Evolutionary conservation across 352 stramenopile species (phyloP), one percentile per base, ranked within the genome.

Genomic region (Phytopythium boreale): DNA sequence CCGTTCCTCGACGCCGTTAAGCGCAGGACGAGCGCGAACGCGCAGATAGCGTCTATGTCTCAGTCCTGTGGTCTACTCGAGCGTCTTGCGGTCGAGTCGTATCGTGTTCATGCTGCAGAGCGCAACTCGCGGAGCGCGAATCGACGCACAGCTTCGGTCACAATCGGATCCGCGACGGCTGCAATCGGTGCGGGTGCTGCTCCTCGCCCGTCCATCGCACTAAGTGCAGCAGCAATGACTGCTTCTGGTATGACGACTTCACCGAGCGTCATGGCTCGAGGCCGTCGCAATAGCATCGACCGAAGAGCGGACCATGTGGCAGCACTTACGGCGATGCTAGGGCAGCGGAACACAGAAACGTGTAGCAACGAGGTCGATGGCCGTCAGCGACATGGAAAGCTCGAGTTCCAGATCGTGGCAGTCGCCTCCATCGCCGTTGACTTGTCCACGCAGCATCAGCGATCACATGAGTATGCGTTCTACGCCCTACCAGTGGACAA

Each of bases 361-460:
- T 19, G 22, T 14, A 4, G 9, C 20, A 34, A 24, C 3, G 15
- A 44, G 9, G 19, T 20, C n/a, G 12, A 11, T 36, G 15, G 1
- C 31, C 17, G 12, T 43, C 29, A 53, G 0, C n/a, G 53, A 17
- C 39, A 46, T 10, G 49, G 31, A 44, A 56, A 47, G 10, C 37
- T 58, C 0, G 72, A 67, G 0, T 90, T 90, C 51, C 81, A 85
- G 55, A 41, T 90, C 2, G 86, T 83, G 36, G 79, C 70, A 0
- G 68, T 88, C 4, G 69, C 77, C 7, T 22, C 70, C 1, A 67
- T 46, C 17, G 17, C 61, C 6, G 62, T 78, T 10, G 26, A 56
- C 15, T 29, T 61, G 0, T 22, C 39, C 15, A 19, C 56, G 27
- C 70, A 76, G 31, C 64, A 80, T 44, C 53, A 26, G 2, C 34